Base-by-base conservation (phyloP, 2,329 filamentous ascomycete genomes). In the Neofusicoccum sp. region DNA sequence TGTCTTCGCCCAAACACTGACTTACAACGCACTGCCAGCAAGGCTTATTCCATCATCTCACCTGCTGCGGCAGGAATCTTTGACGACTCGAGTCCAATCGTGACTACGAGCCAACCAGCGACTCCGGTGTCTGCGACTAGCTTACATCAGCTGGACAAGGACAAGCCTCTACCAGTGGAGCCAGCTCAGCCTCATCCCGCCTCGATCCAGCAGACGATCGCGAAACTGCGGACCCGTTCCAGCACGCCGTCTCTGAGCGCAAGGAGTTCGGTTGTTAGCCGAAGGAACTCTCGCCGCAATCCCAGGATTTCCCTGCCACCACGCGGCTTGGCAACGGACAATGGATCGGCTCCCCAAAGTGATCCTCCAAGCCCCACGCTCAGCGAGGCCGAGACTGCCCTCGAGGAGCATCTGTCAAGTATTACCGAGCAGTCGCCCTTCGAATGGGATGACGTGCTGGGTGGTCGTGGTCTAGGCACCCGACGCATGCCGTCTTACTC, bases 321-420 rank as follows among this genome's bases (percentile, higher is more conserved):
- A 9, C n/a, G 57, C 2, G 26, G 34, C 43, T 40, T 49, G 33
- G 45, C 57, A 16, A 33, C 43, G 34, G 57, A 41, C 33, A 59
- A 49, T 24, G 34, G 43, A 1, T 49, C 45, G 56, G 56, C 36
- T 58, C 60, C 56, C 60, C 60, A 44, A 44, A 51, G 44, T n/a
- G 45, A 38, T 58, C 45, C 51, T 20, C 43, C 66, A 16, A 81
- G 76, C 60, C 78, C 78, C n/a, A 79, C 78, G 1, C 68, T 80
- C 49, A 80, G 78, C 62, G 75, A 81, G 66, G 78, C 78, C 8
- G 78, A 77, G 64, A 65, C 75, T 36, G 64, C 70, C 26, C 65
- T 75, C 20, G 67, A 73, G 31, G 64, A 67, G 57, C 63, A 64
- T 24, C 44, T 64, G 51, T 60, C 51, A 33, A 33, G 28, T 24